A percentile compares a stretch with the other conserved stretches of the same genome.
Conservation (phyloP, 75 land plant species). For the Pinus albicaulis region DNA sequence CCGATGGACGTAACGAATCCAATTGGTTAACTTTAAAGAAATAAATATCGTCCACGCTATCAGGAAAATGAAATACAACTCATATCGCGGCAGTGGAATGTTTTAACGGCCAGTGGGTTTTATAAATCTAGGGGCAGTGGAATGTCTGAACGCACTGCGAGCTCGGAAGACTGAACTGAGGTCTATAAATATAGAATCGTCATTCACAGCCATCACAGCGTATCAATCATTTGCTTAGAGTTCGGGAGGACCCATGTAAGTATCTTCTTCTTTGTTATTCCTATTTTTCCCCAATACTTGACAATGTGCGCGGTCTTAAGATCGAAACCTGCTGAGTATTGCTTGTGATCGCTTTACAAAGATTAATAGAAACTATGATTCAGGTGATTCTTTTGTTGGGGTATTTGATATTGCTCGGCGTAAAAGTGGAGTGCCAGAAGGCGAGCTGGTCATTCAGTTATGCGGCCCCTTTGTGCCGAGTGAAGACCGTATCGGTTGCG, state of each 20-base stretch:
- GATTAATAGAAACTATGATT: no score
- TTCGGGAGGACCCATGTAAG: neutral
- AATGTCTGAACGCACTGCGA: no score
- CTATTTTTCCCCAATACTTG: neutral
- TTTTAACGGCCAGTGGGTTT: no score
- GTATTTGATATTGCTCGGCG: neutral
- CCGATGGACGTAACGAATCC: no score
- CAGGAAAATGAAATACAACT: no score
- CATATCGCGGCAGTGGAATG: no score
- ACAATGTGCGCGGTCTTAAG: neutral
- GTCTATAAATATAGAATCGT: no score
- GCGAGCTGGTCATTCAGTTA: slow-evolving; percentile 13
- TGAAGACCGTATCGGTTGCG: slow-evolving; percentile 39
- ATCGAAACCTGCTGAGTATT: neutral
- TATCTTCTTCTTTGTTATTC: neutral
- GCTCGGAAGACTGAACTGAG: no score
- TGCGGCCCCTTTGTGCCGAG: slow-evolving; percentile 33
- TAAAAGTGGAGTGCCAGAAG: slow-evolving; percentile 18
- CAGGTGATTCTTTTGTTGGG: slow-evolving; percentile 1
- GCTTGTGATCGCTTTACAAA: neutral
- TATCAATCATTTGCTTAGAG: neutral
- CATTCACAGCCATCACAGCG: no score
- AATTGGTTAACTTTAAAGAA: no score
- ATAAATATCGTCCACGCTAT: no score
- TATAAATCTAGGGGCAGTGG: no score